A percentile compares a stretch with the other conserved stretches of the same genome.
Evolutionary conservation across 345 rosid genomes (phyloP).

Genomic region (Carallia brachiata): DNA sequence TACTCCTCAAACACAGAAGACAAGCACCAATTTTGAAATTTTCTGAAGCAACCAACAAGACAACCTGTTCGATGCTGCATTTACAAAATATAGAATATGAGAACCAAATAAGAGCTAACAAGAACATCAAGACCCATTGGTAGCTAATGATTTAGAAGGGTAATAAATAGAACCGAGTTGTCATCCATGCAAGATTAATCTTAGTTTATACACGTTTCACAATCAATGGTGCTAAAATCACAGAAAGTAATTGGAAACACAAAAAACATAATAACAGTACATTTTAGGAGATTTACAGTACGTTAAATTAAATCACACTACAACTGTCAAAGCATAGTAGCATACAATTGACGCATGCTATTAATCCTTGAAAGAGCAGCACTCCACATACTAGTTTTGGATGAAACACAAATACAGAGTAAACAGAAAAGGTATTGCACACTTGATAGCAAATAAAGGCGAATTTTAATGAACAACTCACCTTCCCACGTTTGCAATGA

Average conservation of each 20-base stretch:
- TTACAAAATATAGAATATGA: constrained; percentile 2
- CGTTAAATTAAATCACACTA: too few relatives aligned
- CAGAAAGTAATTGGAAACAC: too few relatives aligned
- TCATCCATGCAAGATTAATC: too few relatives aligned
- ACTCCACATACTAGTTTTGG: too few relatives aligned
- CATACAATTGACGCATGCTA: too few relatives aligned
- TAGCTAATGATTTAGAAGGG: background rate
- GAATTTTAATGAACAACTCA: constrained; percentile 7
- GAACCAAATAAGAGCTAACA: background rate
- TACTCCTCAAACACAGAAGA: constrained; percentile 74
- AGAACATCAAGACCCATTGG: background rate
- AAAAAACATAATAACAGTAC: too few relatives aligned
- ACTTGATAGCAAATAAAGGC: background rate
- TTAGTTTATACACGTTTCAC: too few relatives aligned
- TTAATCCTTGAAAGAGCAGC: too few relatives aligned
- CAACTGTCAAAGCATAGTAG: too few relatives aligned
- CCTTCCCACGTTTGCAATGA: constrained; percentile 94
- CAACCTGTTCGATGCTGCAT: constrained; percentile 88
- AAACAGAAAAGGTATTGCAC: background rate
- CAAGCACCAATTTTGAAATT: constrained; percentile 76
- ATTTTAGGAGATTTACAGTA: too few relatives aligned
- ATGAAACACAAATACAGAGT: background rate
- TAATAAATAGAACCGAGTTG: background rate
- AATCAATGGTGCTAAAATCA: too few relatives aligned
- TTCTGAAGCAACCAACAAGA: constrained; percentile 84